phyloP scores from a whole-genome alignment of 352 stramenopile genomes.

The Phytophthora pisi region DNA sequence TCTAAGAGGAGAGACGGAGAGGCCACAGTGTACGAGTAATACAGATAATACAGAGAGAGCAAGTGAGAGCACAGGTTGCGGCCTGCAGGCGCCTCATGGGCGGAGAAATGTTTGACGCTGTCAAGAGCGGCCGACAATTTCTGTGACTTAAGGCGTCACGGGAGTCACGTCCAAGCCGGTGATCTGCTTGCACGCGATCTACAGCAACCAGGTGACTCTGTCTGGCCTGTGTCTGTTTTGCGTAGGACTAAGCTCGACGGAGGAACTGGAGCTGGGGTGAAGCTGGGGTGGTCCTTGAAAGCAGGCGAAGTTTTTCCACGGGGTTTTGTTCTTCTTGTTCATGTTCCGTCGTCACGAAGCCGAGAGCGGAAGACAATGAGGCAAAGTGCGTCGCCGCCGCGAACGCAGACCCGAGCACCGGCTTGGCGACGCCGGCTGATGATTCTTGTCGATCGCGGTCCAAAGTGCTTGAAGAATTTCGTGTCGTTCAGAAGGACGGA shows the following conservation, averaged over 20 bases:
- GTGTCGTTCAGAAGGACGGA: background rate
- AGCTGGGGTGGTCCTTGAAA: background rate
- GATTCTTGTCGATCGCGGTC: background rate
- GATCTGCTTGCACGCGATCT: background rate
- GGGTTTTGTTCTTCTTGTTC: slow-evolving; percentile 2
- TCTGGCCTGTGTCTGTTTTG: slow-evolving; percentile 3
- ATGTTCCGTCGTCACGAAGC: background rate
- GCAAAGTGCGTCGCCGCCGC: background rate
- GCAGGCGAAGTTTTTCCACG: background rate
- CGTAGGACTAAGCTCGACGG: slow-evolving; percentile 15
- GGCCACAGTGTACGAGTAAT: background rate
- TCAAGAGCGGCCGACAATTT: background rate
- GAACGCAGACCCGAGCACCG: background rate
- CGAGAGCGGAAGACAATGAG: slow-evolving; percentile 21
- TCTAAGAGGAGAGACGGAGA: slow-evolving; percentile 41
- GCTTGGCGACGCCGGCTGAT: background rate
- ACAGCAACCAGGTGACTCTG: background rate
- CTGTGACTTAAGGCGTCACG: background rate
- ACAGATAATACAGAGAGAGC: background rate
- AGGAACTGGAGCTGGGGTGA: background rate
- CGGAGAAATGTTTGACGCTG: background rate
- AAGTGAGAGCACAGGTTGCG: background rate
- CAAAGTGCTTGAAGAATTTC: background rate
- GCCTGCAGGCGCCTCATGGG: background rate
- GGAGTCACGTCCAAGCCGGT: background rate